Evolutionary conservation across 495 filamentous ascomycete species (phyloP).

Genomic region (Neurospora sp.): DNA sequence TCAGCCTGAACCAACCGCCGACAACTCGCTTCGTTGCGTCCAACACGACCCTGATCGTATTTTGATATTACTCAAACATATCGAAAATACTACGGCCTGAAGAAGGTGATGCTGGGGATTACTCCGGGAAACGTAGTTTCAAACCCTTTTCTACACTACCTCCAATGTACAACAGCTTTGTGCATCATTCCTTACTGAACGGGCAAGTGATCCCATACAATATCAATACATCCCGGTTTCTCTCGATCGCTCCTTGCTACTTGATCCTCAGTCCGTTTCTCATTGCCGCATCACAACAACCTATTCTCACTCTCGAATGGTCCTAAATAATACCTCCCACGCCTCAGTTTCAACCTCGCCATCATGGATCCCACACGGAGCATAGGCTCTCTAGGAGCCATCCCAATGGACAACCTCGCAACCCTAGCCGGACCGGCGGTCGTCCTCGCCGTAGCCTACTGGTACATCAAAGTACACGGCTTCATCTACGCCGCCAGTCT

Average conservation of each 20-base stretch:
- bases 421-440: slow-evolving; percentile 22
- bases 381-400: not conserved
- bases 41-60: not conserved
- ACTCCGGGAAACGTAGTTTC: not conserved
- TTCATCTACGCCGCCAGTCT: not conserved
- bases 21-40: not conserved
- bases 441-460: not conserved
- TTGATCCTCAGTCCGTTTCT: not conserved
- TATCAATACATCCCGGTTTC: not conserved
- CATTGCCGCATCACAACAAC: no score
- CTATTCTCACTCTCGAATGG: not conserved
- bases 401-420: slow-evolving; percentile 5
- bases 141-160: not conserved
- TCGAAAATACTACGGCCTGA: not conserved
- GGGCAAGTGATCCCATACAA: not conserved
- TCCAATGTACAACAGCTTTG: not conserved
- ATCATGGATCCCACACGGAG: not conserved
- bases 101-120: not conserved
- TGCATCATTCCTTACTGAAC: not conserved
- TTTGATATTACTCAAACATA: not conserved
- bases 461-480: not conserved
- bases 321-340: not conserved
- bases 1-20: not conserved
- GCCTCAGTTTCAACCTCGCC: not conserved
- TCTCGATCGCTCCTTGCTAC: not conserved